Evolutionary conservation across 352 stramenopile species (phyloP), one percentile per base, ranked within the genome.

Genomic region (Globisporangium cylindrosporum): DNA sequence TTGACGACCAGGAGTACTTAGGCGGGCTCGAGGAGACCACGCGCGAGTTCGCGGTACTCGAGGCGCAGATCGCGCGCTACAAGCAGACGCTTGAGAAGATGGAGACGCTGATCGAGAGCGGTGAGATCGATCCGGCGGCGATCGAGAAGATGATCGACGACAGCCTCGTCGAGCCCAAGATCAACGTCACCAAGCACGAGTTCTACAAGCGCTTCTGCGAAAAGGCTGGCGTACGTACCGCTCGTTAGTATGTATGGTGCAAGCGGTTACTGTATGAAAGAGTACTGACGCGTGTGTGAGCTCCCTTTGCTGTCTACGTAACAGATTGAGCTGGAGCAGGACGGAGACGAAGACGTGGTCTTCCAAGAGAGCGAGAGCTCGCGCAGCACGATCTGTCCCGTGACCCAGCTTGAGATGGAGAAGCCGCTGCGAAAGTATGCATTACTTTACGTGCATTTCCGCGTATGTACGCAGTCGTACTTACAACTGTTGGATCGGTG

Each of bases 171-270:
- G 80, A 73, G 43, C 86, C 86, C 0, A 73, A 75, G n/a, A 68
- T 90, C n/a, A 88, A 93, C 61, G 57, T 75, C 4, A 72, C 73
- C 49, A 81, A 87, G 61, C 80, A 92, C 71, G 81, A 92, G 5
- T 81, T 86, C 48, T 92, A 93, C 78, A 93, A 90, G 69, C 80
- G 79, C 41, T 95, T 95, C 56, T 91, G 84, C 66, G 78, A 91
- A 12, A 73, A 76, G 48, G 88, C 88, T 36, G 88, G 86, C 46
- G 88, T 95, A 73, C 3, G 27, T 32, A 32, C 27, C 27, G 27
- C 27, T 32, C 24, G 74, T 74, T 22, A n/a, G 14, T 18, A 8
- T 32, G n/a, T 18, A 9, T 36, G 29, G n/a, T 29, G 38, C 10
- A 7, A 49, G 4, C 18, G 15, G 14, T 49, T n/a, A 1, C 14